Evolutionary conservation across 345 rosid genomes (phyloP), one percentile per base, ranked within the genome.

Genomic region (Psidium guajava): DNA sequence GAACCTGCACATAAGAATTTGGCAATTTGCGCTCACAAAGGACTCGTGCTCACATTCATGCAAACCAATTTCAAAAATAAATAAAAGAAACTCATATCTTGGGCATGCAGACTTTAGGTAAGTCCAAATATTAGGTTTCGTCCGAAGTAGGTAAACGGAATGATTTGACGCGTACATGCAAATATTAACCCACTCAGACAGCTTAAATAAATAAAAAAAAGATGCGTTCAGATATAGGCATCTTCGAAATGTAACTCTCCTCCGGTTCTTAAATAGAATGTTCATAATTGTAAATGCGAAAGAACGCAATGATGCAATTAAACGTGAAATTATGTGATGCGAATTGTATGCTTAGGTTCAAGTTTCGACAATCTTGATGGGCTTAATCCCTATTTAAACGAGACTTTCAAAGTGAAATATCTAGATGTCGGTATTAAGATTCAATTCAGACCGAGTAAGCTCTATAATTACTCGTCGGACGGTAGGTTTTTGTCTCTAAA

Each of bases 41-140:
- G 22, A 64, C 3, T 0, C 11, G 8, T 8, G 1, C 28, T 16
- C 6, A 0, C 44, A 16, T 64, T 64, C 0, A 1, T 64, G 11
- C 36, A 32, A 32, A 64, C 42, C 42, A 64, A 32, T 61, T 6
- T 27, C 36, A 13, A 61, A 28, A 27, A 3, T 6, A 6, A 6
- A 61, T 2, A 64, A 9, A 7, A 32, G 22, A 64, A 22, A 8
- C 1, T 28, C 0, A 1, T 32, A 3, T 32, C 5, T 64, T 1
- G 44, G 21, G 74, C 0, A 0, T 61, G 74, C 22, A 61, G 28
- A 28, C 42, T 61, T 28, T 1, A 14, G 11, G 42, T 61, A 18
- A 61, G 28, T 28, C 74, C 15, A 28, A 61, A 1, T 61, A 8
- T 64, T 8, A 64, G 16, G 44, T 28, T 64, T 64, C 21, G 1